Evolutionary conservation across 768 basidiomycete genomes (phyloP).

Genomic region (Rhodotorula kratochvilovae): DNA sequence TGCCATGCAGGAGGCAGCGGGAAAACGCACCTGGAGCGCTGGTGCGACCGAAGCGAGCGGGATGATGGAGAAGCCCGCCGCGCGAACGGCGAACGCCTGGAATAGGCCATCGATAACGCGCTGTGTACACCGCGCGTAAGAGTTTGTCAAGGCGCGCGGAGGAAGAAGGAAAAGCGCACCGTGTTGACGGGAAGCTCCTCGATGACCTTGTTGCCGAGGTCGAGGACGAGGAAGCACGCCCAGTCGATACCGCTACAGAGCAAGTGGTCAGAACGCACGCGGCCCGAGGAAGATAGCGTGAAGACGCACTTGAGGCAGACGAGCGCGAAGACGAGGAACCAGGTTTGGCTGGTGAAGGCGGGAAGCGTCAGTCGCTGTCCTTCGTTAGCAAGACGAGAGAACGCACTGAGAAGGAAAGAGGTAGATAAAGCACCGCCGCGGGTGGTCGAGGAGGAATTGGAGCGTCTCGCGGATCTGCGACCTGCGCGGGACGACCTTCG

Average conservation of each 20-base stretch:
- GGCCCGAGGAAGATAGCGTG: not conserved
- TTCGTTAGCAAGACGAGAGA: no score
- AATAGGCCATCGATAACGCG: conserved; percentile 70
- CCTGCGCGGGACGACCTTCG: conserved; percentile 58
- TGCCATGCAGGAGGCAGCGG: no score
- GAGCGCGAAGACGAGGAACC: conserved; percentile 39
- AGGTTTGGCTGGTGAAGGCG: conserved; percentile 21
- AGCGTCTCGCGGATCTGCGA: conserved; percentile 73
- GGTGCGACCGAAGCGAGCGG: conserved; percentile 70
- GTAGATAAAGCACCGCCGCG: conserved; percentile 56
- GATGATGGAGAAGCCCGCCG: conserved; percentile 81
- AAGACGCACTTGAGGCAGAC: conserved; percentile 29
- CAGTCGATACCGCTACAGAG: conserved; percentile 60
- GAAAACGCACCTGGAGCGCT: conserved; percentile 76
- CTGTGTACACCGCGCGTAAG: not conserved
- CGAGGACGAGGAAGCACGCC: conserved; percentile 81
- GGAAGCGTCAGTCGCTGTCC: not conserved
- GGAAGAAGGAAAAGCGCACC: not conserved
- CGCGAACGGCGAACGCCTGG: conserved; percentile 72
- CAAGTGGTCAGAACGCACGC: not conserved
- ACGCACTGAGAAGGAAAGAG: conserved; percentile 36
- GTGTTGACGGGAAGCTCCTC: conserved; percentile 64
- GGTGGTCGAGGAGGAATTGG: conserved; percentile 89
- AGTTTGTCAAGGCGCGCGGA: not conserved
- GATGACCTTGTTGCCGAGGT: conserved; percentile 71